phyloP scores from a whole-genome alignment of 805 yeast genomes.

The Candida coleopterorum region DNA sequence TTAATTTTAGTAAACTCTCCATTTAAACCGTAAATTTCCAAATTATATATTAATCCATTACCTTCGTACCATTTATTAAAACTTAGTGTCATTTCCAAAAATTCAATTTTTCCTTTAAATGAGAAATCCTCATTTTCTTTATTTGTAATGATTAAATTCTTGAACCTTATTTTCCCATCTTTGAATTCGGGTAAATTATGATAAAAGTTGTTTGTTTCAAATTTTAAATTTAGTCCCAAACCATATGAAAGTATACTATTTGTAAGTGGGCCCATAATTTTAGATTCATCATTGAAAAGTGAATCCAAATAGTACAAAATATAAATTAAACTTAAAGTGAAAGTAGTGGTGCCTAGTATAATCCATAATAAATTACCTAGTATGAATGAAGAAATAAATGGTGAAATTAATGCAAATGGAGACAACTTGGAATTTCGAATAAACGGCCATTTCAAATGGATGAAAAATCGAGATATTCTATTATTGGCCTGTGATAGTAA shows the following conservation, averaged over 20 bases:
- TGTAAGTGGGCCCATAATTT: constrained; percentile 29
- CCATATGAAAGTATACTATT: constrained; percentile 37
- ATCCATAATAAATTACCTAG: constrained; percentile 57
- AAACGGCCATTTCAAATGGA: constrained; percentile 46
- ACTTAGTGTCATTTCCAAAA: constrained; percentile 42
- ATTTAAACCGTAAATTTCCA: constrained; percentile 44
- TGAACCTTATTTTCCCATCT: constrained; percentile 47
- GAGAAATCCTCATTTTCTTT: constrained; percentile 11
- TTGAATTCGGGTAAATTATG: constrained; percentile 38
- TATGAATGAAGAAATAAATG: constrained; percentile 52
- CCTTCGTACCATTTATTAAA: constrained; percentile 55
- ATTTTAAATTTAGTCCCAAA: constrained; percentile 29
- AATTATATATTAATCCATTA: constrained; percentile 44
- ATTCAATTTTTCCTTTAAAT: constrained; percentile 36
- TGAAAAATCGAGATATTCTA: constrained; percentile 25
- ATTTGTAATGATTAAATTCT: constrained; percentile 28
- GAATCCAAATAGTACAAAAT: constrained; percentile 24
- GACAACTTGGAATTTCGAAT: constrained; percentile 41
- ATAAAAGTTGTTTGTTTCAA: constrained; percentile 37
- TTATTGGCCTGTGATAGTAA: constrained; percentile 28
- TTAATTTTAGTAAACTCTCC: constrained; percentile 28
- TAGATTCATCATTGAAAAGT: constrained; percentile 14
- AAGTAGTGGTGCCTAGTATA: constrained; percentile 54
- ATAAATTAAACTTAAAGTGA: constrained; percentile 44
- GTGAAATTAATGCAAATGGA: constrained; percentile 47